Percentiles rank a stretch among this genome's conserved stretches.
These are phyloP conservation scores for Pueraria montana DNA, from an alignment of 306 rosid genomes.

Conservation along the genomic window DNA sequence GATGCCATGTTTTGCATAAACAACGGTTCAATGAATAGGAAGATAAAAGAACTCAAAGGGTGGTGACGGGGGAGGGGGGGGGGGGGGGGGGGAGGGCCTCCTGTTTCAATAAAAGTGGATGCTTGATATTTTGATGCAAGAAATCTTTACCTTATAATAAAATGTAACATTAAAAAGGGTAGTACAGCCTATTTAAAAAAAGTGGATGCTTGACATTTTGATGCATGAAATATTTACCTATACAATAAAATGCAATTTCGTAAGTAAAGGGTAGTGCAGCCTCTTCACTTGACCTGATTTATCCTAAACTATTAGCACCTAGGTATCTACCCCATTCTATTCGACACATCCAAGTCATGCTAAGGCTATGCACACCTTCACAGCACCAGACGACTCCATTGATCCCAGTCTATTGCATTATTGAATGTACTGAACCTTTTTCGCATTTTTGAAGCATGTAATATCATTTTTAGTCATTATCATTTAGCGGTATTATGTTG, in stretches of 20 bases:
- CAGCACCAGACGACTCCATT: neutral
- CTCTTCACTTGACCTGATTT: constrained; percentile 27
- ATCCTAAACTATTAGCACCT: constrained; percentile 19
- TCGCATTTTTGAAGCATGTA: constrained; percentile 23
- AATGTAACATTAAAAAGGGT: neutral
- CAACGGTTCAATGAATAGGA: too few relatives aligned
- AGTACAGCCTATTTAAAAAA: too few relatives aligned
- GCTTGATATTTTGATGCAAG: neutral
- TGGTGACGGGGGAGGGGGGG: too few relatives aligned
- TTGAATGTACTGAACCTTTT: neutral
- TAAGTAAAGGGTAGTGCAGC: neutral
- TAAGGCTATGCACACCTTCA: constrained; percentile 18
- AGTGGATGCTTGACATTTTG: neutral
- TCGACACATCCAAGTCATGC: neutral
- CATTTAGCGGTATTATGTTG: constrained; percentile 41
- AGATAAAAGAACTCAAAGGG: too few relatives aligned
- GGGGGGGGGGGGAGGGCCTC: too few relatives aligned
- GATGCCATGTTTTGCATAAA: too few relatives aligned
- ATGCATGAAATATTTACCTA: neutral
- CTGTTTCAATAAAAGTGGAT: too few relatives aligned
- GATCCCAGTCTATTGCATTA: neutral
- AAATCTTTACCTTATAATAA: neutral
- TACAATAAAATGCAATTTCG: neutral
- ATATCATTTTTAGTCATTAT: constrained; percentile 33
- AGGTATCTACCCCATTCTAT: neutral